phyloP scores from a whole-genome alignment of 179 eudicot genomes.

The Beta macrorhiza region DNA sequence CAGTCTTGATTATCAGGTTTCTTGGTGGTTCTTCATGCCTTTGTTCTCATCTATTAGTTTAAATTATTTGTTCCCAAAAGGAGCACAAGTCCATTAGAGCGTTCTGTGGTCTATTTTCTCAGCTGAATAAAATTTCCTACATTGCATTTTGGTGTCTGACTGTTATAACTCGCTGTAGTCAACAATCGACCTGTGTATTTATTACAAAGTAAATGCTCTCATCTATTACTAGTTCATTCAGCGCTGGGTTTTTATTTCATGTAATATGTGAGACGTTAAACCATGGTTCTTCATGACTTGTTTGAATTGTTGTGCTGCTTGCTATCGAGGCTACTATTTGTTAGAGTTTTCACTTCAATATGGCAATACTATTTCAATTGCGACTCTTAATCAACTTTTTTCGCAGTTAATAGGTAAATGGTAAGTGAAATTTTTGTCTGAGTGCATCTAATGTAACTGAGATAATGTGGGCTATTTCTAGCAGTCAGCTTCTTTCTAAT shows the following conservation, averaged over 20 bases:
- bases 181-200: not conserved
- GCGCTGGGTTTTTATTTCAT: not conserved
- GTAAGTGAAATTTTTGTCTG: constrained; percentile 9
- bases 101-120: not conserved
- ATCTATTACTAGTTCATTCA: not conserved
- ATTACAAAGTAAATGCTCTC: not conserved
- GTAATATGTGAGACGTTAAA: not conserved
- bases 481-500: not conserved
- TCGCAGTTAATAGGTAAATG: not conserved
- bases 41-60: not conserved
- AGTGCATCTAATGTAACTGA: constrained; percentile 3
- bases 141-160: not conserved
- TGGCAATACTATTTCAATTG: not conserved
- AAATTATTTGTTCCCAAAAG: not conserved
- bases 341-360: not conserved
- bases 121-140: not conserved
- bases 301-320: not conserved
- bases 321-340: not conserved
- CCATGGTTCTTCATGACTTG: not conserved
- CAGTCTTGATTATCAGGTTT: not conserved
- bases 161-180: not conserved
- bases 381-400: not conserved
- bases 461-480: not conserved
- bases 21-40: not conserved
- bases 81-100: not conserved